phyloP scores from a whole-genome alignment of 2,329 filamentous ascomycete species.

The Fusarium napiforme region DNA sequence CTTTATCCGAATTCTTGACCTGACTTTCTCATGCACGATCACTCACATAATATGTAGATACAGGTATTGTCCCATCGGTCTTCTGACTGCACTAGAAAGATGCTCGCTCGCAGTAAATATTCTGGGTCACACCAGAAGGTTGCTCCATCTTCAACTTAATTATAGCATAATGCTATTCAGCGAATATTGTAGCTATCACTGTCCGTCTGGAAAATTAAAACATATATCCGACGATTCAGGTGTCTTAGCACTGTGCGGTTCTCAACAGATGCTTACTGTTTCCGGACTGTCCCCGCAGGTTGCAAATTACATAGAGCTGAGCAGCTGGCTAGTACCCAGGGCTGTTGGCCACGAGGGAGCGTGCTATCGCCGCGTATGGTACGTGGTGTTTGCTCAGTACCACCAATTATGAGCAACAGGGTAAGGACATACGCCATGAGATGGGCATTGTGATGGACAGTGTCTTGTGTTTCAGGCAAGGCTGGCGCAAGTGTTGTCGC shows the following conservation, averaged over 20 bases:
- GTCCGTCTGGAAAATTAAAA: neutral
- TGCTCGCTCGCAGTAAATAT: neutral
- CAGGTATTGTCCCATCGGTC: neutral
- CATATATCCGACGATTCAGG: neutral
- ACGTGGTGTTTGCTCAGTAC: conserved; percentile 17
- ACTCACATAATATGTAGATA: neutral
- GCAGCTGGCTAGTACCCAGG: neutral
- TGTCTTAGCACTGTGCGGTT: conserved; percentile 18
- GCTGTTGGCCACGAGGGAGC: conserved; percentile 11
- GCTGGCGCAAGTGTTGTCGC: conserved; percentile 11
- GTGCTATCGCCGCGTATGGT: conserved; percentile 13
- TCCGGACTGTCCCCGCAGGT: neutral
- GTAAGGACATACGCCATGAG: conserved; percentile 9
- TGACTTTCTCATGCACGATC: neutral
- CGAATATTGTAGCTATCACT: neutral
- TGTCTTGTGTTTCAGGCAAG: conserved; percentile 40
- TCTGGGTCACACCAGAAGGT: neutral
- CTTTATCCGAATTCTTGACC: conserved; percentile 8
- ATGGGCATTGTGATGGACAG: conserved; percentile 35
- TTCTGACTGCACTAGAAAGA: neutral
- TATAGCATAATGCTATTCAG: neutral
- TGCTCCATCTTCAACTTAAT: neutral
- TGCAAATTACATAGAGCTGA: neutral
- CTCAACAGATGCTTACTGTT: neutral
- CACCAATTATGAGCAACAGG: conserved; percentile 10